phyloP scores from a whole-genome alignment of 805 yeast species.

The Candida anglica region DNA sequence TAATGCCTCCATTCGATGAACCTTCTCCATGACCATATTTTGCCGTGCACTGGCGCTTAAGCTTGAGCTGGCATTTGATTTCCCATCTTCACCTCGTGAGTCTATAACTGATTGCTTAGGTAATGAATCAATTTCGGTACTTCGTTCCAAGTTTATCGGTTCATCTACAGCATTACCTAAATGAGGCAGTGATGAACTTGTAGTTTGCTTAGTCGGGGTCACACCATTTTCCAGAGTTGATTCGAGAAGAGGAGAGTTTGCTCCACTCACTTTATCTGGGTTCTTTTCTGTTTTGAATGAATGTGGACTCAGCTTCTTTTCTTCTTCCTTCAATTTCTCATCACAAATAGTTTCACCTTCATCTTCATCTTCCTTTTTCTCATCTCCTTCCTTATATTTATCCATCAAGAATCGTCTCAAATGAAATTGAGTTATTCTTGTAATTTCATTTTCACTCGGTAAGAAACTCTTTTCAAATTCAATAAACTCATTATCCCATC shows the following conservation, averaged over 20 bases:
- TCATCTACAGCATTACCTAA: neutral
- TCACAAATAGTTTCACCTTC: constrained; percentile 7
- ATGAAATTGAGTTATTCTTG: constrained; percentile 85
- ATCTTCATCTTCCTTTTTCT: constrained; percentile 9
- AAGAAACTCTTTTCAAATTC: constrained; percentile 74
- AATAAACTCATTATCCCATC: constrained; percentile 82
- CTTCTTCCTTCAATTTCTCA: too few species aligned
- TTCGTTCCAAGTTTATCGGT: neutral
- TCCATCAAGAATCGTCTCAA: constrained; percentile 70
- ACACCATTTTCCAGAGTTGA: too few species aligned
- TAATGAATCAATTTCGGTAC: too few species aligned
- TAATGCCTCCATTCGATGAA: constrained; percentile 11
- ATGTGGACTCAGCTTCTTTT: neutral
- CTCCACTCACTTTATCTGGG: neutral
- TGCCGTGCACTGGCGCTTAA: too few species aligned
- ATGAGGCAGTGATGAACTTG: too few species aligned
- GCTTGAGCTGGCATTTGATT: too few species aligned
- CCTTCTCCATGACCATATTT: constrained; percentile 9
- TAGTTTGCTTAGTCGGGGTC: too few species aligned
- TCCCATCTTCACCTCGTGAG: too few species aligned
- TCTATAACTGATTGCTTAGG: too few species aligned
- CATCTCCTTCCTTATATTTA: constrained; percentile 25
- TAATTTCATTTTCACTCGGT: constrained; percentile 91
- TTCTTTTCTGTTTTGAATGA: neutral
- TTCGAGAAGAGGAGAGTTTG: neutral